phyloP scores from a whole-genome alignment of 176 grass and related monocot genomes.

The Oryza meyeriana region DNA sequence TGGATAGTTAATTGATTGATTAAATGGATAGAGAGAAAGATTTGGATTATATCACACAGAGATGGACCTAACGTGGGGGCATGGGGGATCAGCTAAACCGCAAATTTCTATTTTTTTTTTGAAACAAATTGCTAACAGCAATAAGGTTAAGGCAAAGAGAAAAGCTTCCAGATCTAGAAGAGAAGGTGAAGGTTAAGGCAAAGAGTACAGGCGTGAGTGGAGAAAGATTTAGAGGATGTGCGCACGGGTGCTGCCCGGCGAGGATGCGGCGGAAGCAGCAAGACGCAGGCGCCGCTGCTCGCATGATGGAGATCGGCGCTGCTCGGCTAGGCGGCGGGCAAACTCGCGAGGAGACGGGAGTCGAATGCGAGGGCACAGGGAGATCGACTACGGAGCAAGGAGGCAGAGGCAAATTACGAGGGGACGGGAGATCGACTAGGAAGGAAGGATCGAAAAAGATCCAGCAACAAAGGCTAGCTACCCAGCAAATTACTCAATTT shows the following conservation, averaged over 20 bases:
- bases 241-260: too few relatives aligned
- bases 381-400: neutral
- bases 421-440: neutral
- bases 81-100: neutral
- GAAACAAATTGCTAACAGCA: neutral
- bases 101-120: neutral
- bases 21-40: too few relatives aligned
- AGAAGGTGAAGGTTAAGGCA: too few relatives aligned
- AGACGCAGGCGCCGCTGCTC: neutral
- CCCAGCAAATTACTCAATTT: neutral
- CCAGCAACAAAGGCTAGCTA: neutral
- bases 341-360: neutral
- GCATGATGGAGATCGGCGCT: too few relatives aligned
- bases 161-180: too few relatives aligned
- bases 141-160: neutral
- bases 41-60: too few relatives aligned
- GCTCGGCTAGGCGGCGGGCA: too few relatives aligned
- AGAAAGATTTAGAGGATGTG: too few relatives aligned
- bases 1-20: too few relatives aligned
- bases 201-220: too few relatives aligned
- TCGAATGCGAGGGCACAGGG: too few relatives aligned
- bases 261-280: too few relatives aligned
- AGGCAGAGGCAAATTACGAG: neutral
- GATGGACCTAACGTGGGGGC: neutral
- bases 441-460: neutral